Evolutionary conservation across 2,329 filamentous ascomycete species (phyloP), one percentile per base, ranked within the genome.

Genomic region (Dryadomyces quercivorus): DNA sequence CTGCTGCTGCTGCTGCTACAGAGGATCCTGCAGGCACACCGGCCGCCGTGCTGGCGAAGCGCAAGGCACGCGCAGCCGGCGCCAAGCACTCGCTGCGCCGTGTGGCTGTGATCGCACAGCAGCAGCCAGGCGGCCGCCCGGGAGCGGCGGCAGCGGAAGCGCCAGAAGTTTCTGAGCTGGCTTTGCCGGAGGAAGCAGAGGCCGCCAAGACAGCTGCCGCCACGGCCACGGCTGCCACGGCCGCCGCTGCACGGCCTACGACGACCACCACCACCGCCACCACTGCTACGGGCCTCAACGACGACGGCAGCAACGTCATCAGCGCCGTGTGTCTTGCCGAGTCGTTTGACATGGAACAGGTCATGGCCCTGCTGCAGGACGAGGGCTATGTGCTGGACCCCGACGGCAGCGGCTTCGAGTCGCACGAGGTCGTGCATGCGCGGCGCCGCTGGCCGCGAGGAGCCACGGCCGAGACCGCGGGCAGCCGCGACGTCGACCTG

Each of bases 51-150:
- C 55, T 26, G 20, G 58, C 56, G 56, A 60, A 48, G 56, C 61
- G 50, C 42, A 62, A 60, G 44, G 53, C 58, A 1, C 59, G 59
- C 9, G 48, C 59, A 34, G 52, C 55, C 22, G 57, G 57, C 1
- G 59, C 60, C 31, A 66, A 89, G 60, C 86, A 84, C 58, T 93
- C 88, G 2, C 74, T 96, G 36, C 82, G 92, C 54, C 80, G 90
- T 56, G 89, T 95, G 13, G 89, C 91, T 36, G 86, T 89, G 18
- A 89, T 93, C 62, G 90, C 91, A 18, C 89, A 95, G 64, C 76
- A 76, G 58, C 75, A 75, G 58, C 68, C 72, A n/a, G 70, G 63
- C 38, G 61, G 72, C 52, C 64, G 65, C 10, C 10, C 48, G 10
- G 47, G 26, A 7, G n/a, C 16, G 12, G 12, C 26, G 12, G 44